Base-by-base conservation (phyloP, 768 basidiomycete genomes). In the Phanerodontia chrysosporium region DNA sequence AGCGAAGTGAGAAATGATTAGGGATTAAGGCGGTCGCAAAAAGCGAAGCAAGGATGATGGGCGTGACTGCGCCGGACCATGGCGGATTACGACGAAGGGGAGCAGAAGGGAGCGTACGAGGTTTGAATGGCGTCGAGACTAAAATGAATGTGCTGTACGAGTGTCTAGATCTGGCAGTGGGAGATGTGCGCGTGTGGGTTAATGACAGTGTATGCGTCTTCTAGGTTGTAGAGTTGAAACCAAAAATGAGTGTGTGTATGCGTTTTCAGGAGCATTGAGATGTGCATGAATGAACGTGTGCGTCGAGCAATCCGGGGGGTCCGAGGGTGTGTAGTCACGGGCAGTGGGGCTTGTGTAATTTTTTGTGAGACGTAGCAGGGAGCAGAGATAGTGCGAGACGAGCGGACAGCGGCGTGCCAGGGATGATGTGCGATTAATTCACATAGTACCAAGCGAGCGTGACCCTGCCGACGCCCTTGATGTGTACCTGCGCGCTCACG, bases 371-470 rank as follows among this genome's bases (percentile, higher is more conserved):
- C 18, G 39, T 18, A 42, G 18, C 16, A 18, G 10, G 13, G 46
- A 8, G 18, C 46, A 48, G 21, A 24, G 7, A 28, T 6, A 3
- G 24, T 48, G 14, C 24, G 39, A 18, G 39, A 35, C 16, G 39
- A 18, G 4, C 18, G 32, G 32, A 18, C 18, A 18, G 39, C 16
- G 6, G 18, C 4, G 18, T 8, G 39, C 39, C 39, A 42, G 39
- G 39, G 39, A 42, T 12, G 39, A 42, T 42, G 39, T 18, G 16
- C 14, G 45, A 44, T 48, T 32, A 44, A 45, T 60, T 63, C 49
- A 67, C 63, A 52, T 69, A 69, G n/a, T 60, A 65, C 69, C 69
- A 70, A 13, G 67, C 62, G 12, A 70, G 58, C 58, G 58, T 64
- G 45, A 68, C 69, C 25, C 63, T 66, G 44, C 69, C 69, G 44